Percentiles rank a stretch among this genome's conserved stretches.
Conservation (phyloP, 257 asterid species). For the Nicotiana tomentosiformis region DNA sequence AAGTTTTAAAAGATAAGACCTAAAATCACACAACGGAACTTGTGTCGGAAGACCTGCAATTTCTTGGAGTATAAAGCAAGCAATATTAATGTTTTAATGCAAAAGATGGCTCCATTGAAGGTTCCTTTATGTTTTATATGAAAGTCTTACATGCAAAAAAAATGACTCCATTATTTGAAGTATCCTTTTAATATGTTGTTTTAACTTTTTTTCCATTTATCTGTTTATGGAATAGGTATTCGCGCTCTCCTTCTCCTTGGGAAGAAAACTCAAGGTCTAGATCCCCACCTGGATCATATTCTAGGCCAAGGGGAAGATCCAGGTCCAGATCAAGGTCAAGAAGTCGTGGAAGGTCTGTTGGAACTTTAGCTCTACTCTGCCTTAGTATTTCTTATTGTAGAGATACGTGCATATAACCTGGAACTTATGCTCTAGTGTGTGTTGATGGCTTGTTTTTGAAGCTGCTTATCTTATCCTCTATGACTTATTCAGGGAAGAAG, state of each 20-base stretch:
- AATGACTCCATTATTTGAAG: background rate
- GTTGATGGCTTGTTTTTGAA: background rate
- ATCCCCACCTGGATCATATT: constrained; percentile 55
- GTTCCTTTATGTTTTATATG: background rate
- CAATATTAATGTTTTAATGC: too few relatives aligned
- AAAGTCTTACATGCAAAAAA: background rate
- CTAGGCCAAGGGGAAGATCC: background rate
- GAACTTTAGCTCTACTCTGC: constrained; percentile 1
- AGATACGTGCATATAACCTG: background rate
- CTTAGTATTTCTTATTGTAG: background rate
- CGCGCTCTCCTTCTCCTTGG: constrained; percentile 16
- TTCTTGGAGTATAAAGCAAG: too few relatives aligned
- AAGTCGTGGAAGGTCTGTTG: constrained; percentile 14
- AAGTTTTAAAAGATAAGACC: too few relatives aligned
- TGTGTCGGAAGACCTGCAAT: too few relatives aligned
- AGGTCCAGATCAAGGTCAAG: constrained; percentile 11
- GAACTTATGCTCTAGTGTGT: background rate
- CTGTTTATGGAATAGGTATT: constrained; percentile 7
- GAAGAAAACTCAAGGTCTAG: constrained; percentile 20
- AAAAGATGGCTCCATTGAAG: too few relatives aligned
- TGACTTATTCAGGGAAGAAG: constrained; percentile 9
- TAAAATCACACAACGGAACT: too few relatives aligned
- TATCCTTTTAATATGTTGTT: background rate
- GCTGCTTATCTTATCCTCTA: background rate
- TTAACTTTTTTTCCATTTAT: background rate